Base-by-base conservation (phyloP, 1,139 yeast species). In the Candida sojae region DNA sequence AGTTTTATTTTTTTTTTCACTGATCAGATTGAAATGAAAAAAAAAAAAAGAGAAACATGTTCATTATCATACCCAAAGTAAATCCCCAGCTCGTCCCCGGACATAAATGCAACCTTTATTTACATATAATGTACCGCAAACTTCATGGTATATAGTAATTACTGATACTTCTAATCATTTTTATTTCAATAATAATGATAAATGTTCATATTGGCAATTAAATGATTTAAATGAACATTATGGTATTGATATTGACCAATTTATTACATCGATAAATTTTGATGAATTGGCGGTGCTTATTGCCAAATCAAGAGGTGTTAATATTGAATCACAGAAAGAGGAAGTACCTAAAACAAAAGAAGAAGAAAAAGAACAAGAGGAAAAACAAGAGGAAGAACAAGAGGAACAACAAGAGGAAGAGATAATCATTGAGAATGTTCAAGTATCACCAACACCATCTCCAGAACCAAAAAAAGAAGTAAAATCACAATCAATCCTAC, bases 181-280 rank as follows among this genome's bases (percentile, higher is more conserved):
- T 49, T 72, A 71, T 56, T 71, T 59, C 51, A 62, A 70, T 52
- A 45, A 50, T 10, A 39, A 30, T 1, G 50, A 57, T 13, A 53
- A 53, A 28, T 35, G 46, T 23, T 62, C 74, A 4, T 68, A 59
- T 45, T 72, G 77, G 77, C 75, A 70, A 55, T 53, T 71, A 37
- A 44, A 57, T 31, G 75, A 71, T 43, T 36, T 69, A 17, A 53
- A 51, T 23, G 50, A 49, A 9, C 45, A 41, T 6, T 54, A 55
- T 46, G 54, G 46, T n/a, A 53, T 57, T 2, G 59, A 59, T 36
- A 47, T 58, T 51, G 12, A 11, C 11, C 28, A 58, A 58, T 41
- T 41, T 33, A 32, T 34, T 13, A 49, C 42, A 37, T 56, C 66
- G 45, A 47, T 59, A 11, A 58, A 71, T 47, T 70, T 55, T 48